A percentile compares a stretch with the other conserved stretches of the same genome.
Evolutionary conservation across 371 early-diverging fungal species (phyloP).

Genomic region (Zychaea mexicana): DNA sequence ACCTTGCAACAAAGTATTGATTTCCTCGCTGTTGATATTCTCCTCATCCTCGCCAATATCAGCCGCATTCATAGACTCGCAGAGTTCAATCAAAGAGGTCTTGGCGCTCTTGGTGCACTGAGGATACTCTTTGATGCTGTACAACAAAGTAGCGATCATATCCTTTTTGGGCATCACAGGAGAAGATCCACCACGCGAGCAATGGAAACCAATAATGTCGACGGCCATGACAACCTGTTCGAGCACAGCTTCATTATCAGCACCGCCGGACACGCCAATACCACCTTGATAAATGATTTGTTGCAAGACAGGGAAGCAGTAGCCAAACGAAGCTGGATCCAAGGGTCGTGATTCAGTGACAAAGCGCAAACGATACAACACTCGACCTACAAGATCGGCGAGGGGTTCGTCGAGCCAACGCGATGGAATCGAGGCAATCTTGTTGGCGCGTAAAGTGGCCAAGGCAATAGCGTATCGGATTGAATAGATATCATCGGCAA

Average conservation of each 20-base stretch:
- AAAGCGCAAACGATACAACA: constrained; percentile 77
- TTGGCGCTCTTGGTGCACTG: constrained; percentile 64
- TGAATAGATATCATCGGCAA: constrained; percentile 48
- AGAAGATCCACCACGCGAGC: constrained; percentile 52
- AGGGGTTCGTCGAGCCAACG: constrained; percentile 75
- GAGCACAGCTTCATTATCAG: constrained; percentile 51
- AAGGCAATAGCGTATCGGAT: constrained; percentile 59
- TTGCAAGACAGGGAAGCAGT: constrained; percentile 79
- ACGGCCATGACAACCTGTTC: constrained; percentile 80
- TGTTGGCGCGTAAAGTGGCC: constrained; percentile 72
- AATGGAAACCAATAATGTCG: constrained; percentile 75
- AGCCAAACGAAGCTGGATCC: constrained; percentile 77
- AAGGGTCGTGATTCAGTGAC: constrained; percentile 67
- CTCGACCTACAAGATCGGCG: constrained; percentile 65
- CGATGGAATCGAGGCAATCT: constrained; percentile 62
- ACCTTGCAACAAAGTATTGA: constrained; percentile 71
- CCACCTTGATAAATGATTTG: constrained; percentile 74
- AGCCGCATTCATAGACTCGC: constrained; percentile 70
- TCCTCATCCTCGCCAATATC: constrained; percentile 57
- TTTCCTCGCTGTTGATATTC: constrained; percentile 52
- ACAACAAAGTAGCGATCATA: constrained; percentile 73
- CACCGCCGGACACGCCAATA: constrained; percentile 56
- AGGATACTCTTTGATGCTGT: constrained; percentile 71
- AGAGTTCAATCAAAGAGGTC: constrained; percentile 63
- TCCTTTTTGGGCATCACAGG: constrained; percentile 73